Evolutionary conservation across 2,329 filamentous ascomycete genomes (phyloP), one percentile per base, ranked within the genome.

Genomic region (Rachicladosporium sp.): DNA sequence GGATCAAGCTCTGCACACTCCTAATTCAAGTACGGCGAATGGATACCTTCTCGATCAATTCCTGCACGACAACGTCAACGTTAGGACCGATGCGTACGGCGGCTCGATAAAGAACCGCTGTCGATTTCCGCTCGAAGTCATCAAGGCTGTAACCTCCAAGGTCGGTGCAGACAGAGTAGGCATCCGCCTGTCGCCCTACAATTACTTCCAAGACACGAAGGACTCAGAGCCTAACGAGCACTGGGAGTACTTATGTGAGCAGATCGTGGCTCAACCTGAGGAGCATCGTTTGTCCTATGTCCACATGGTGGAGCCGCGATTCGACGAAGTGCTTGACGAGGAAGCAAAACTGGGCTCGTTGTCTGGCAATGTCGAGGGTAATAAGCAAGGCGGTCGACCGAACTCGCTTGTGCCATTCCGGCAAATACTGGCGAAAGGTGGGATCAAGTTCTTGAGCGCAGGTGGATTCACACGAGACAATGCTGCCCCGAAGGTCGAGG

Each of bases 41-140:
- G 45, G 50, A 12, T 83, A 83, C 50, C 64, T 85, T 1, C 53
- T 80, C 3, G 69, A 70, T 41, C 69, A 78, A 48, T 85, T 83
- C 53, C 58, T 82, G n/a, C 77, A 73, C 43, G 67, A 70, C 41
- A 67, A 58, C 9, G 60, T 63, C 49, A 78, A 78, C 53, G 59
- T 62, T 29, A 64, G 74, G 6, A 71, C 59, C 1, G 68, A 70
- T 34, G 48, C 33, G 36, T 68, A 57, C 52, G 67, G 54, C 2
- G 66, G 66, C 3, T 60, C 55, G 8, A 51, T 67, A 6, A 60
- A 65, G 56, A 67, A 70, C 47, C 59, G 73, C 43, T 45, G 62
- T 41, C 54, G 69, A 19, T 66, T 76, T 38, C 62, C 60, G 0
- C 41, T 75, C 4, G 71, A 76, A 47, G 65, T 72, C 10, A 59